Percentiles rank a stretch among this genome's conserved stretches.
Evolutionary conservation across 306 rosid species (phyloP).

Genomic region (Vicia faba): DNA sequence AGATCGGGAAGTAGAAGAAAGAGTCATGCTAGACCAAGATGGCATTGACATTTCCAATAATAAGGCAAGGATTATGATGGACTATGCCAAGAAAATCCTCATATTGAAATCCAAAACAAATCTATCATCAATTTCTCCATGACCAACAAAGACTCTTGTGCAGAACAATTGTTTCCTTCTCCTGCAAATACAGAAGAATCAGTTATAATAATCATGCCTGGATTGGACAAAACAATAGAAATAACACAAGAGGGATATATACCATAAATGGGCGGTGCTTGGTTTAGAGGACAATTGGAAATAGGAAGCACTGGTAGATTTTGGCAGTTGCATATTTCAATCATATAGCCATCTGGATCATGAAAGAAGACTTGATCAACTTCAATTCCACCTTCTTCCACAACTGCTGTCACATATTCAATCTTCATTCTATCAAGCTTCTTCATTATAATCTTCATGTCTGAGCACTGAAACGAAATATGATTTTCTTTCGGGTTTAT

Average conservation of each 20-base stretch:
- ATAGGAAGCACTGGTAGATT: slow-evolving; percentile 73
- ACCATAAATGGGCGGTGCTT: slow-evolving; percentile 42
- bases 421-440: slow-evolving; percentile 56
- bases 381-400: slow-evolving; percentile 63
- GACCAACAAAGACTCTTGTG: slow-evolving; percentile 48
- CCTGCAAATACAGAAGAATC: slow-evolving; percentile 32
- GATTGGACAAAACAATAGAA: no score
- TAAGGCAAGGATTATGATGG: no score
- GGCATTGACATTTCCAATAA: no score
- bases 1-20: no score
- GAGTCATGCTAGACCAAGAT: no score
- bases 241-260: background rate
- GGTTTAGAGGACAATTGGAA: slow-evolving; percentile 43
- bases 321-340: slow-evolving; percentile 76
- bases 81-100: background rate
- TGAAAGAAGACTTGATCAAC: slow-evolving; percentile 83
- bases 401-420: slow-evolving; percentile 56
- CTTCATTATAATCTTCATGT: slow-evolving; percentile 47
- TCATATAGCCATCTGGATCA: slow-evolving; percentile 77
- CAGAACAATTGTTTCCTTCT: slow-evolving; percentile 31
- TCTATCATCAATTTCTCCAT: slow-evolving; percentile 59
- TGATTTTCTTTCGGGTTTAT: slow-evolving; percentile 77
- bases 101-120: slow-evolving; percentile 59
- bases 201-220: no score
- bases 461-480: slow-evolving; percentile 65